A percentile compares a stretch with the other conserved stretches of the same genome.
phyloP scores from a whole-genome alignment of 768 basidiomycete genomes.

The Lactarius evosmus region DNA sequence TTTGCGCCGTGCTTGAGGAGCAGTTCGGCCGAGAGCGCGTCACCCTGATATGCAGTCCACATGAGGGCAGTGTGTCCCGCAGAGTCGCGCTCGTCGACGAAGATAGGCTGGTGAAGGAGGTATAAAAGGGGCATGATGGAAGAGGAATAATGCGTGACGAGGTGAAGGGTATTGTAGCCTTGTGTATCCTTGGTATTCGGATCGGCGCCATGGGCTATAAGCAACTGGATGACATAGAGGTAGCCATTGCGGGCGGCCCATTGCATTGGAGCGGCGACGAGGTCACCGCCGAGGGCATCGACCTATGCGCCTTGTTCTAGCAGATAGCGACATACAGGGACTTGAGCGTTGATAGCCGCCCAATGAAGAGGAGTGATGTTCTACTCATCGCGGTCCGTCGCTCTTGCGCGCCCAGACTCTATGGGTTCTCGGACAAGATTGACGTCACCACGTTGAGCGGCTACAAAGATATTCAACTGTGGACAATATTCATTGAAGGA shows the following conservation, averaged over 20 bases:
- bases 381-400: slow-evolving; percentile 80
- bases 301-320: slow-evolving; percentile 93
- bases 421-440: slow-evolving; percentile 59
- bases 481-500: not conserved
- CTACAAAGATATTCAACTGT: slow-evolving; percentile 70
- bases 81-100: slow-evolving; percentile 84
- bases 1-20: slow-evolving; percentile 86
- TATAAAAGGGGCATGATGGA: slow-evolving; percentile 93
- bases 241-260: slow-evolving; percentile 99
- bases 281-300: slow-evolving; percentile 90
- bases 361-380: slow-evolving; percentile 96
- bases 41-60: slow-evolving; percentile 99
- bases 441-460: slow-evolving; percentile 86
- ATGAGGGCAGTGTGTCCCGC: slow-evolving; percentile 94
- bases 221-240: slow-evolving; percentile 90
- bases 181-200: slow-evolving; percentile 89
- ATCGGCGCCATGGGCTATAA: slow-evolving; percentile 87
- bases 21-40: slow-evolving; percentile 90
- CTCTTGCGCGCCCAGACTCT: slow-evolving; percentile 64
- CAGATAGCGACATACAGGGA: slow-evolving; percentile 82
- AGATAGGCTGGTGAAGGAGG: slow-evolving; percentile 88
- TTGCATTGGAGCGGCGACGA: slow-evolving; percentile 92
- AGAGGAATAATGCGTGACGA: slow-evolving; percentile 92
- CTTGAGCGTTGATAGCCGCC: slow-evolving; percentile 96
- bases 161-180: slow-evolving; percentile 93